Percentiles rank a stretch among this genome's conserved stretches.
phyloP scores from a whole-genome alignment of 495 filamentous ascomycete genomes.

The Hapsidospora chrysogenum region DNA sequence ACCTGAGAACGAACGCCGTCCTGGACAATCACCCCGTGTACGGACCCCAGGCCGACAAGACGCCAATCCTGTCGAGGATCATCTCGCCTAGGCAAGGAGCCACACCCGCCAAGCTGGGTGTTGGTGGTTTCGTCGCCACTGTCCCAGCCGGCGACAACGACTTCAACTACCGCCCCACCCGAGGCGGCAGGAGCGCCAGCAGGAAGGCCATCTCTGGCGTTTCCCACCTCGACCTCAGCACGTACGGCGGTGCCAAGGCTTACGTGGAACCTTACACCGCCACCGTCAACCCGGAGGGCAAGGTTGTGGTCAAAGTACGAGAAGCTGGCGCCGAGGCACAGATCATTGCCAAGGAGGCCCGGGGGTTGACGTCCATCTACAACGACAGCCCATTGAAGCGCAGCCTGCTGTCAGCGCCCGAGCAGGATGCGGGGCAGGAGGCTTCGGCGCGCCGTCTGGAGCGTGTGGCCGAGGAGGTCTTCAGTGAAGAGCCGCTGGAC shows the following conservation, averaged over 20 bases:
- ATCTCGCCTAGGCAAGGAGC: conserved; percentile 15
- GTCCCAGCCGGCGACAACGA: conserved; percentile 11
- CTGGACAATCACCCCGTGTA: conserved; percentile 66
- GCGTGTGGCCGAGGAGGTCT: no score
- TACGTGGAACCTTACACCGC: conserved; percentile 42
- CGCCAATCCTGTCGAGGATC: conserved; percentile 54
- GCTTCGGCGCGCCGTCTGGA: no score
- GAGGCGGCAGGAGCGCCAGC: neutral
- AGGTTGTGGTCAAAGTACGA: conserved; percentile 31
- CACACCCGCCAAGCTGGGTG: conserved; percentile 16
- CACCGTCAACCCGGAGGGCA: conserved; percentile 40
- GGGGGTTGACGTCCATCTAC: conserved; percentile 15
- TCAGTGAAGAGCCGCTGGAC: no score
- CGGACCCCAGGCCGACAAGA: conserved; percentile 50
- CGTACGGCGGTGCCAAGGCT: conserved; percentile 48
- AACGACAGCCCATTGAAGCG: neutral
- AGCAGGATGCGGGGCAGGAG: neutral
- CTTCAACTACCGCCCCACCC: conserved; percentile 8
- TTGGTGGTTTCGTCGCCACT: conserved; percentile 30
- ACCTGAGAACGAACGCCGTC: conserved; percentile 53
- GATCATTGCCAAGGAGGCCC: conserved; percentile 32
- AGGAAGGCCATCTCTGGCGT: conserved; percentile 15
- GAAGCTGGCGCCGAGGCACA: conserved; percentile 26
- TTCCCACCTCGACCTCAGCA: conserved; percentile 36
- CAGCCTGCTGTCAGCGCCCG: neutral